Evolutionary conservation across 2,329 filamentous ascomycete species (phyloP).

Genomic region (Teratosphaeria destructans): DNA sequence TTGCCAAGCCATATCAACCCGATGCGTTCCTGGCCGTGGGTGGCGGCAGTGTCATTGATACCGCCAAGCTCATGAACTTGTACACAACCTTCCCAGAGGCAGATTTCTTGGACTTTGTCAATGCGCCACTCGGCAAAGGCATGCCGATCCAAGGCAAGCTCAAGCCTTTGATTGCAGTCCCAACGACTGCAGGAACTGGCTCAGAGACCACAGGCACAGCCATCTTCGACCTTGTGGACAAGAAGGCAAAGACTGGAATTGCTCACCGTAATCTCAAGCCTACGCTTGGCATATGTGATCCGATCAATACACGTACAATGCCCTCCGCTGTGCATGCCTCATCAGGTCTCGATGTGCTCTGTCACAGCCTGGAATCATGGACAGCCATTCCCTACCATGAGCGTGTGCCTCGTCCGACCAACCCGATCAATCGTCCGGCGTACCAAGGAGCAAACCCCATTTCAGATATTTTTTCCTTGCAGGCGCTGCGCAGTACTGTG

Average conservation of each 20-base stretch:
- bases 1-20: constrained; percentile 66
- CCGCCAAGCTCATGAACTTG: constrained; percentile 96
- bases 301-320: constrained; percentile 93
- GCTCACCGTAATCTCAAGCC: constrained; percentile 94
- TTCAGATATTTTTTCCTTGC: constrained; percentile 89
- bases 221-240: constrained; percentile 88
- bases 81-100: constrained; percentile 86
- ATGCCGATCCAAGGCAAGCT: constrained; percentile 60
- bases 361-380: constrained; percentile 92
- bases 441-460: constrained; percentile 98
- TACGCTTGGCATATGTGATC: constrained; percentile 75
- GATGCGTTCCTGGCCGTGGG: constrained; percentile 90
- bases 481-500: constrained; percentile 70
- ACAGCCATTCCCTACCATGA: constrained; percentile 92
- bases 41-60: constrained; percentile 92
- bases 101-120: constrained; percentile 95
- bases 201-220: constrained; percentile 96
- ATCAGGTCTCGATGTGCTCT: constrained; percentile 88
- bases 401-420: constrained; percentile 70
- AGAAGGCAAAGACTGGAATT: constrained; percentile 88
- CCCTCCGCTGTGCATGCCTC: constrained; percentile 84
- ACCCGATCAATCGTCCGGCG: constrained; percentile 82
- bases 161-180: constrained; percentile 69
- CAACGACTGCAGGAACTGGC: constrained; percentile 76
- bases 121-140: constrained; percentile 82